These are phyloP conservation scores for Hibiscus trionum DNA, from an alignment of 345 rosid species.

Conservation along the genomic window DNA sequence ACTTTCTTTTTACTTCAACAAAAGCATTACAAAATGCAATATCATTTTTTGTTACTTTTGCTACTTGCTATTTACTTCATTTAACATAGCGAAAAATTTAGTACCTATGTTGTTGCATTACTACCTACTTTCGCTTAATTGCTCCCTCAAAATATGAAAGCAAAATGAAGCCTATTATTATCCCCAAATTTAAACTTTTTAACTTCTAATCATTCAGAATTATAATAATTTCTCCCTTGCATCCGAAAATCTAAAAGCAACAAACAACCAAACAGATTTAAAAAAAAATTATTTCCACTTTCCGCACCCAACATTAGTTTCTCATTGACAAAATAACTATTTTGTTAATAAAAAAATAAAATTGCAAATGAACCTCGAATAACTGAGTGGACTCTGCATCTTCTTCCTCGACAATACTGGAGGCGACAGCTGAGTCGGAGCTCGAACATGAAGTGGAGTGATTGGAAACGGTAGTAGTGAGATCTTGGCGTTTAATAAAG, in stretches of 20 bases:
- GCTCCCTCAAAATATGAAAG: not conserved
- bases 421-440: conserved; percentile 26
- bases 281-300: not conserved
- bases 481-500: conserved; percentile 12
- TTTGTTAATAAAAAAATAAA: not conserved
- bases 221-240: not conserved
- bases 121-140: not conserved
- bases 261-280: conserved; percentile 1
- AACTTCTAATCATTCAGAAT: not conserved
- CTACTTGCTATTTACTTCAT: not conserved
- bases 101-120: not conserved
- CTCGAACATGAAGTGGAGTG: conserved; percentile 24
- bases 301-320: not conserved
- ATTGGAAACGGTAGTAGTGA: conserved; percentile 17
- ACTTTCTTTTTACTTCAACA: not conserved
- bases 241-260: not conserved
- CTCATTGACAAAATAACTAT: not conserved
- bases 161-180: not conserved
- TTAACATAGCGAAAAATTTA: not conserved
- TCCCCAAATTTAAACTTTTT: not conserved
- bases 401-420: conserved; percentile 34
- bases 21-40: not conserved
- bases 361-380: conserved; percentile 36
- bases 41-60: not conserved
- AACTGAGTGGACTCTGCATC: conserved; percentile 45